A percentile compares a stretch with the other conserved stretches of the same genome.
Evolutionary conservation across 139 green algal genomes (phyloP).

Genomic region (Closterium sp.): DNA sequence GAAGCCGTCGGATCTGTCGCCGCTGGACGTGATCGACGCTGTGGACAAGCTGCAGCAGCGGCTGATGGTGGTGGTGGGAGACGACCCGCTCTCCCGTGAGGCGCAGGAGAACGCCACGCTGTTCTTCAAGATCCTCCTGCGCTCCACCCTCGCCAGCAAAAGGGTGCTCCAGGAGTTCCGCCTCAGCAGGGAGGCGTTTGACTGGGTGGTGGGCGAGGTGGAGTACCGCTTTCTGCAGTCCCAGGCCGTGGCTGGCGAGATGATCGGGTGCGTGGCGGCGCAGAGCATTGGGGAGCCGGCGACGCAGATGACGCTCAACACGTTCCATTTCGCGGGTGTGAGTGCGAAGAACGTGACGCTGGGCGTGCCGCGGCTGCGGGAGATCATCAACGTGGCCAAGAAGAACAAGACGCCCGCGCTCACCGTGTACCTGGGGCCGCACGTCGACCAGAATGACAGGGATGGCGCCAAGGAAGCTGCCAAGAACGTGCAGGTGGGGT

Average conservation of each 20-base stretch:
- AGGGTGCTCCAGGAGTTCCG: slow-evolving; percentile 79
- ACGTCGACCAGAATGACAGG: slow-evolving; percentile 2
- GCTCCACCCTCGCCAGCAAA: slow-evolving; percentile 84
- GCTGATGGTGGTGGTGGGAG: slow-evolving; percentile 71
- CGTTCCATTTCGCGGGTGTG: slow-evolving; percentile 95
- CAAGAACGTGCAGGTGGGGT: slow-evolving; percentile 76
- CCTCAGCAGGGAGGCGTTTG: slow-evolving; percentile 78
- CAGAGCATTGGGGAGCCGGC: slow-evolving; percentile 97
- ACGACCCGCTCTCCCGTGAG: slow-evolving; percentile 78
- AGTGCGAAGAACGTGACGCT: slow-evolving; percentile 98
- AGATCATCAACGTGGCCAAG: slow-evolving; percentile 99
- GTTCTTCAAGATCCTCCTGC: slow-evolving; percentile 84
- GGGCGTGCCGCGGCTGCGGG: slow-evolving; percentile 93
- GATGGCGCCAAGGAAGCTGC: slow-evolving; percentile 70
- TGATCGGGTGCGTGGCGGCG: slow-evolving; percentile 90
- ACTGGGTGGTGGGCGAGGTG: slow-evolving; percentile 91
- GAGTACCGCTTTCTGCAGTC: slow-evolving; percentile 71
- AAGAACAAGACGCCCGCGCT: slow-evolving; percentile 97
- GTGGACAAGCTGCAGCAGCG: slow-evolving; percentile 48
- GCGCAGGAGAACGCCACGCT: slow-evolving; percentile 95
- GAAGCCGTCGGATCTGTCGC: slow-evolving; percentile 55
- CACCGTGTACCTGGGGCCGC: slow-evolving; percentile 75
- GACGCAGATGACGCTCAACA: slow-evolving; percentile 76
- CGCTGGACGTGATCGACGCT: slow-evolving; percentile 66
- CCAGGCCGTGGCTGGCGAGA: slow-evolving; percentile 76